phyloP scores from a whole-genome alignment of 768 basidiomycete genomes.

The Amanita brunnescens region DNA sequence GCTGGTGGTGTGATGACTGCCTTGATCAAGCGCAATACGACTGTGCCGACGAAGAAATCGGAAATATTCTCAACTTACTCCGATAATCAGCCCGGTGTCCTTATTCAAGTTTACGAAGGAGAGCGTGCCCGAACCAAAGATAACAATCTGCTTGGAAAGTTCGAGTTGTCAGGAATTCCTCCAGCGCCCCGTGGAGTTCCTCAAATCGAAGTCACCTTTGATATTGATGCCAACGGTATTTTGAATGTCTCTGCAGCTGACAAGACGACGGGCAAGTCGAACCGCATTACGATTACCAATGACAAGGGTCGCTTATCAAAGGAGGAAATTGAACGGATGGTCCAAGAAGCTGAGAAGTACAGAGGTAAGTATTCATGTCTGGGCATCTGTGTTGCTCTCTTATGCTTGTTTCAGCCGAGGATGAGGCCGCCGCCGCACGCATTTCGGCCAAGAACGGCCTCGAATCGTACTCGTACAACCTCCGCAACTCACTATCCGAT shows the following conservation, averaged over 20 bases:
- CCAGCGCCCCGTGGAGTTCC: conserved; percentile 97
- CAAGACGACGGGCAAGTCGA: conserved; percentile 96
- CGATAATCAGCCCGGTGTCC: conserved; percentile 97
- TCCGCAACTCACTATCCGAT: conserved; percentile 81
- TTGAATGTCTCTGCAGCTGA: conserved; percentile 92
- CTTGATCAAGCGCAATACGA: conserved; percentile 98
- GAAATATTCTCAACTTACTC: conserved; percentile 98
- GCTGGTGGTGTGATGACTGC: conserved; percentile 99
- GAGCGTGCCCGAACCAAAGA: conserved; percentile 98
- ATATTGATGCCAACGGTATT: conserved; percentile 96
- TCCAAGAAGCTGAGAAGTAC: conserved; percentile 88
- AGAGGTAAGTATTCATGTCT: conserved; percentile 42
- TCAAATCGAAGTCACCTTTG: conserved; percentile 96
- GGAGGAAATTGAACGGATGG: conserved; percentile 99
- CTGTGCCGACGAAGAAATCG: conserved; percentile 97
- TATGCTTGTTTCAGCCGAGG: conserved; percentile 48
- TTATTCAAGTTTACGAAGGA: conserved; percentile 98
- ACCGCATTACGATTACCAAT: conserved; percentile 89
- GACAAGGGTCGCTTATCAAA: conserved; percentile 96
- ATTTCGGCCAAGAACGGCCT: conserved; percentile 85
- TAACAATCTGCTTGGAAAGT: conserved; percentile 98
- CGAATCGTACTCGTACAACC: conserved; percentile 93
- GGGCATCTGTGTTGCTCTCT: not conserved
- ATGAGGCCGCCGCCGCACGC: conserved; percentile 77
- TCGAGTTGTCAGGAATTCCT: conserved; percentile 93